Base-by-base conservation (phyloP, 1,139 yeast genomes). In the Nakaseomyces uthaithaninus region DNA sequence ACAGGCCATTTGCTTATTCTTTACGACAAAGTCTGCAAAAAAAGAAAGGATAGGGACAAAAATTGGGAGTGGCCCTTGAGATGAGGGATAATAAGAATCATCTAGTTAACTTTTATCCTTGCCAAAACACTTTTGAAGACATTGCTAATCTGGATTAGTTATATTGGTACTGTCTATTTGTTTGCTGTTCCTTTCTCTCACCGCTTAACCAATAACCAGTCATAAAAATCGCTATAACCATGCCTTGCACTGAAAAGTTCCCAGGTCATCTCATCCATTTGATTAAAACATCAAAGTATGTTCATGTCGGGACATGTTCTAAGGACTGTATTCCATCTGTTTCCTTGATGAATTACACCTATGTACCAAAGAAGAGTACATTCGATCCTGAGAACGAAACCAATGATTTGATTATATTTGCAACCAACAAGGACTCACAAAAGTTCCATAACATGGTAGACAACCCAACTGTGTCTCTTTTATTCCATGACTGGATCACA, bases 401-500 rank as follows among this genome's bases (percentile, higher is more conserved):
- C 5, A 49, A 55, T 28, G 70, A 65, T 33, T 69, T 71, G 45
- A 73, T 86, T 38, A 74, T 87, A 26, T 66, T 87, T 44, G 75
- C 94, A 5, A 77, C 94, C 1, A 79, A 79, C 2, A 72, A 69
- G 45, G 63, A 72, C 42, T 83, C 95, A 3, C 76, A 77, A 42
- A 87, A 86, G 60, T 83, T 71, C 59, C 62, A 71, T 28, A 85
- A 87, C 59, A 73, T 87, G 44, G 50, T 60, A 10, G 62, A 67
- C 30, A 87, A 87, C 56, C 86, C 87, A 4, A 69, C 74, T 35
- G 95, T 87, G 8, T 80, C 95, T 0, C 59, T 87, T 37, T 67
- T 87, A 42, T 76, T 87, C 33, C 96, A 87, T 55, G 96, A 87
- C 55, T 85, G 95, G 95, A 75, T 78, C 26, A 71, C 81, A 14